Evolutionary conservation across 1,139 yeast species (phyloP).

Genomic region (Lodderomyces parapsilosis): DNA sequence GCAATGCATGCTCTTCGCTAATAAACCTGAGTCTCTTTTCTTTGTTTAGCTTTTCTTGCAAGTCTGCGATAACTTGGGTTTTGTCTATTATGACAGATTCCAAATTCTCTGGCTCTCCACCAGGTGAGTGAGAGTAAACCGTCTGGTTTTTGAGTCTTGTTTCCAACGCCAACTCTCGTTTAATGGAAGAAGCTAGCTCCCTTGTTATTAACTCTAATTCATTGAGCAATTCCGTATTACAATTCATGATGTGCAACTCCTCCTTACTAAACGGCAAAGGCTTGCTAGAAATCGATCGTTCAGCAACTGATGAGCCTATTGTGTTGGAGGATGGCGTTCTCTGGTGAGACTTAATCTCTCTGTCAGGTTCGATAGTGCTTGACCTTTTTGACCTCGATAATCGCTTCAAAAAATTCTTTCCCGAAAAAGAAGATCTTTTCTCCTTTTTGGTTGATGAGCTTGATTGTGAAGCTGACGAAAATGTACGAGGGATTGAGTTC

Average conservation of each 20-base stretch:
- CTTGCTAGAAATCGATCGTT: conserved; percentile 10
- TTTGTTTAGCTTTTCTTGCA: conserved; percentile 58
- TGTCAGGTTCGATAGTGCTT: conserved; percentile 16
- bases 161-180: conserved; percentile 62
- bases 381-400: conserved; percentile 29
- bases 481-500: not conserved
- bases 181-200: conserved; percentile 70
- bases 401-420: conserved; percentile 35
- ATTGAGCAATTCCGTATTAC: conserved; percentile 55
- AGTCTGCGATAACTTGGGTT: conserved; percentile 46
- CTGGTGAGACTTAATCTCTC: not conserved
- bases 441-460: conserved; percentile 8
- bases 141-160: conserved; percentile 30
- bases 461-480: conserved; percentile 5
- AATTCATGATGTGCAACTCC: conserved; percentile 60
- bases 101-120: conserved; percentile 3
- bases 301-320: conserved; percentile 8
- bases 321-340: conserved; percentile 8
- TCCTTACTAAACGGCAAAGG: conserved; percentile 47
- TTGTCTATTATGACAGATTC: conserved; percentile 39
- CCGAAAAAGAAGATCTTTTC: conserved; percentile 24
- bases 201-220: conserved; percentile 68
- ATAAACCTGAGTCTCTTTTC: conserved; percentile 66
- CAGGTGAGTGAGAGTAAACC: conserved; percentile 3
- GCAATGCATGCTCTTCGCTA: conserved; percentile 66